Conservation (phyloP, 345 rosid genomes). For the Salix viminalis region DNA sequence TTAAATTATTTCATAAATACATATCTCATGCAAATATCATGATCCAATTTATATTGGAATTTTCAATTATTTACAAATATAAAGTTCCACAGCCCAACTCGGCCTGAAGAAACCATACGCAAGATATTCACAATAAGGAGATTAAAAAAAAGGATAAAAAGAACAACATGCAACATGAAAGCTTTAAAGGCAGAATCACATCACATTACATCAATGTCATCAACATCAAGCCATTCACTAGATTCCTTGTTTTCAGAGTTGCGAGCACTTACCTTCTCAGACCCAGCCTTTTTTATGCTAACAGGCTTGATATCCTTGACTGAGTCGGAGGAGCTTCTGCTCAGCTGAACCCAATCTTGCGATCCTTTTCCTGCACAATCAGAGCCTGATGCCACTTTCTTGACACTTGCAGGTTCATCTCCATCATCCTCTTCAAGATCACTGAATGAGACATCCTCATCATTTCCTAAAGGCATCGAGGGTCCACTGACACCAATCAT, state of each 20-base stretch:
- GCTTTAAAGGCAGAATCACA: slow-evolving; percentile 15
- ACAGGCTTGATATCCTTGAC: slow-evolving; percentile 40
- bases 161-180: slow-evolving; percentile 10
- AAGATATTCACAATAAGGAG: slow-evolving; percentile 30
- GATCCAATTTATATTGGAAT: slow-evolving; percentile 17
- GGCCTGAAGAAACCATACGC: slow-evolving; percentile 23
- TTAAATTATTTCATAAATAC: background rate
- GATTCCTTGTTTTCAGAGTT: slow-evolving; percentile 52
- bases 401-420: slow-evolving; percentile 42
- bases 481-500: slow-evolving; percentile 37
- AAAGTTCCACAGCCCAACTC: slow-evolving; percentile 22
- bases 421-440: slow-evolving; percentile 94
- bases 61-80: slow-evolving; percentile 44
- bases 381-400: slow-evolving; percentile 45
- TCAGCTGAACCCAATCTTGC: slow-evolving; percentile 57
- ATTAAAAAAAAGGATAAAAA: slow-evolving; percentile 4
- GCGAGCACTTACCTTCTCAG: slow-evolving; percentile 41
- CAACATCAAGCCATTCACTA: slow-evolving; percentile 65
- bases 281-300: slow-evolving; percentile 23
- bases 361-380: slow-evolving; percentile 56
- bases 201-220: slow-evolving; percentile 58
- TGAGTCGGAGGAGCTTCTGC: slow-evolving; percentile 45
- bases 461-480: slow-evolving; percentile 51
- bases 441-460: slow-evolving; percentile 94
- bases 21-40: slow-evolving; percentile 1